Conservation (phyloP, 1,284 basidiomycete genomes). For the Volvariella surrecta region DNA sequence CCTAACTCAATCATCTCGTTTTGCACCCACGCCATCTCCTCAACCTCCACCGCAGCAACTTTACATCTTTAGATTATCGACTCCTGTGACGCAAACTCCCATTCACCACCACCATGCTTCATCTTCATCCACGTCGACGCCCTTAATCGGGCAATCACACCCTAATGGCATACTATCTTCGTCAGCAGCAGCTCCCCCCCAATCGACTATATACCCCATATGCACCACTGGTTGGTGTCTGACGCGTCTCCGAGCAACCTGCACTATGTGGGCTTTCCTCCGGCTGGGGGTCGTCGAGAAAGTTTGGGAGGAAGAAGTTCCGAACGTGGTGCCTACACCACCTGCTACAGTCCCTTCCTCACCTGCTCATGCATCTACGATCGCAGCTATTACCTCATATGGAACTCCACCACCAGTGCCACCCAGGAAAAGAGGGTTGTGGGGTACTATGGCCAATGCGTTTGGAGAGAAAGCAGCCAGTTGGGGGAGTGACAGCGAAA, state of each 20-base stretch:
- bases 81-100: constrained; percentile 12
- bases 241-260: constrained; percentile 73
- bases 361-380: neutral
- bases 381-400: no score
- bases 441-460: constrained; percentile 45
- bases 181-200: constrained; percentile 20
- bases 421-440: constrained; percentile 42
- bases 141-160: constrained; percentile 9
- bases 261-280: constrained; percentile 87
- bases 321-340: constrained; percentile 19
- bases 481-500: constrained; percentile 35
- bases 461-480: constrained; percentile 43
- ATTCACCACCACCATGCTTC: constrained; percentile 10
- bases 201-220: constrained; percentile 57
- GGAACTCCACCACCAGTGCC: constrained; percentile 41
- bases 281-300: constrained; percentile 75
- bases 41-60: constrained; percentile 31
- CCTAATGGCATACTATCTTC: constrained; percentile 12
- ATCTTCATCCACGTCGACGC: constrained; percentile 10
- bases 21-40: constrained; percentile 16
- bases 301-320: constrained; percentile 76
- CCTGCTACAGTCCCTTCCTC: constrained; percentile 15
- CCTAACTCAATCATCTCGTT: constrained; percentile 12
- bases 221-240: constrained; percentile 77
- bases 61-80: constrained; percentile 50